Conservation (phyloP, 192 early-diverging fungal genomes). For the Gryganskiella cystojenkinii region DNA sequence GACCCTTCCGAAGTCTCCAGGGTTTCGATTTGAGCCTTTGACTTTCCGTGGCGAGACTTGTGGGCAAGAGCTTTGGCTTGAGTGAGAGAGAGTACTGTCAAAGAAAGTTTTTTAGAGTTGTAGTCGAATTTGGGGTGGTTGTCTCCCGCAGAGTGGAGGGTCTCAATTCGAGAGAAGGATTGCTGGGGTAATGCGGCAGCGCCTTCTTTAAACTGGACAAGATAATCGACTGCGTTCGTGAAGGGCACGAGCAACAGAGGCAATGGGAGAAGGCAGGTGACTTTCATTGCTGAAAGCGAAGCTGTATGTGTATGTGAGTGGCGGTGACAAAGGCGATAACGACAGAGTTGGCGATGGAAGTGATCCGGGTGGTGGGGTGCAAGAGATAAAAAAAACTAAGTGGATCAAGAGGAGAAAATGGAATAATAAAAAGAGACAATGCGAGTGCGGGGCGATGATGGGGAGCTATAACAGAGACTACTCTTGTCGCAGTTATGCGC, state of each 20-base stretch:
- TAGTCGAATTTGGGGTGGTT: constrained; percentile 29
- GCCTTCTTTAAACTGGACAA: constrained; percentile 45
- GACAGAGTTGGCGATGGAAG: background rate
- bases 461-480: background rate
- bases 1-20: background rate
- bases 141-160: background rate
- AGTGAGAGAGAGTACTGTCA: constrained; percentile 35
- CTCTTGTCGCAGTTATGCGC: too few species aligned
- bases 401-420: constrained; percentile 2
- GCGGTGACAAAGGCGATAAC: background rate
- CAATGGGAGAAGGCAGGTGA: constrained; percentile 29
- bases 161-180: constrained; percentile 23
- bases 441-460: background rate
- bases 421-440: background rate
- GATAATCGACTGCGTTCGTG: constrained; percentile 38
- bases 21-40: constrained; percentile 36
- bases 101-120: constrained; percentile 22
- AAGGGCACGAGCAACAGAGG: constrained; percentile 42
- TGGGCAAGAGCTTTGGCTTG: constrained; percentile 17
- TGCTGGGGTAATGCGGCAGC: background rate
- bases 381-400: background rate
- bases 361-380: background rate
- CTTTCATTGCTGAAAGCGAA: constrained; percentile 38
- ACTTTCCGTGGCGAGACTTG: constrained; percentile 13
- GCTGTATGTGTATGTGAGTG: background rate